Evolutionary conservation across 1,284 basidiomycete genomes (phyloP).

Genomic region (Microbotryum scabiosae): DNA sequence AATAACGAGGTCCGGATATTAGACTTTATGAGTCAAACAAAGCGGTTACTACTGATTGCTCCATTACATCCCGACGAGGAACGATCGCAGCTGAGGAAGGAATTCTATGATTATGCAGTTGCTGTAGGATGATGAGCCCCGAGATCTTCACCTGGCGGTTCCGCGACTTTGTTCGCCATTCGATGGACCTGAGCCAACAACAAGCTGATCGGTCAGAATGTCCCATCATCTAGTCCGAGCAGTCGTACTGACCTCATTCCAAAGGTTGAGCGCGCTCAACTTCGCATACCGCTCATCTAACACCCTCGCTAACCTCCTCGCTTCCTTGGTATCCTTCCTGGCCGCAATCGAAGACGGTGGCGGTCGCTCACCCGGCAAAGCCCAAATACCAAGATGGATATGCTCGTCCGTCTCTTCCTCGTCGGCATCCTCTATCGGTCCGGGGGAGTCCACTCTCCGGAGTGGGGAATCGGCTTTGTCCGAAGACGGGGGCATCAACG

Average conservation of each 20-base stretch:
- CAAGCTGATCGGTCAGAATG: too few species aligned
- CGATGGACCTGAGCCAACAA: too few species aligned
- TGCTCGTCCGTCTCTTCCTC: neutral
- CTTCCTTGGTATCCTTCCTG: slow-evolving; percentile 54
- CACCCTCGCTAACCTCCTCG: slow-evolving; percentile 19
- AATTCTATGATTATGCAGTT: too few species aligned
- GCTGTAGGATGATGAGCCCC: too few species aligned
- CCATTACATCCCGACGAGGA: too few species aligned
- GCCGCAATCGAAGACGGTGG: slow-evolving; percentile 73
- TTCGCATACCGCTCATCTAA: slow-evolving; percentile 27
- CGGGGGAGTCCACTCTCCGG: slow-evolving; percentile 14
- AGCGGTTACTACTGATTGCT: too few species aligned
- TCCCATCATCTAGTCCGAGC: too few species aligned
- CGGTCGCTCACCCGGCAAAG: slow-evolving; percentile 60
- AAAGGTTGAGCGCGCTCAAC: slow-evolving; percentile 18
- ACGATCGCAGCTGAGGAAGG: too few species aligned
- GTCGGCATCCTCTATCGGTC: slow-evolving; percentile 8
- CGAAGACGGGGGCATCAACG: neutral
- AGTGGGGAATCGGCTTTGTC: neutral
- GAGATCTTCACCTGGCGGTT: too few species aligned
- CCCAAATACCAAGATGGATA: slow-evolving; percentile 45
- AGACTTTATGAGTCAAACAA: too few species aligned
- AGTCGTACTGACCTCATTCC: slow-evolving; percentile 12
- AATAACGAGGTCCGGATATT: too few species aligned
- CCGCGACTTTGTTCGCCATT: too few species aligned